Evolutionary conservation across 176 grass and related monocot genomes (phyloP).

Genomic region (Oryza glumipatula): DNA sequence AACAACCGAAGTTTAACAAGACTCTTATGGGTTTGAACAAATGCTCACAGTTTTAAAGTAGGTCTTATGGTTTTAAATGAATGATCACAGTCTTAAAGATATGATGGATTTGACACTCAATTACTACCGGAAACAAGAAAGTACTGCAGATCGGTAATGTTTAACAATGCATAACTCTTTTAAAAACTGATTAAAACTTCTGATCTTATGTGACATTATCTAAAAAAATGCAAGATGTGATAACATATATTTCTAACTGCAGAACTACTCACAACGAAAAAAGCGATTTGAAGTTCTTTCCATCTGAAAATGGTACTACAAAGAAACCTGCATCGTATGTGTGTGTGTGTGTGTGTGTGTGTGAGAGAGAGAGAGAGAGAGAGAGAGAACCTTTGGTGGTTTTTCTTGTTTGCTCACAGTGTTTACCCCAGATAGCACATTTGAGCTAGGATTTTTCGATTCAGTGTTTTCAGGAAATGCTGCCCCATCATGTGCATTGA

Average conservation of each 20-base stretch:
- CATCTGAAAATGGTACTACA: slow-evolving; percentile 9
- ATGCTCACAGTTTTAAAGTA: too few relatives aligned
- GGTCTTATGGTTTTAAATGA: not conserved
- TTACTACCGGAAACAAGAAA: slow-evolving; percentile 11
- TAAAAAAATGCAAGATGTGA: not conserved
- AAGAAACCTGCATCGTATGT: too few relatives aligned
- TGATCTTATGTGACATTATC: not conserved
- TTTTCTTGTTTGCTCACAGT: slow-evolving; percentile 32
- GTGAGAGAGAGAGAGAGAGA: too few relatives aligned
- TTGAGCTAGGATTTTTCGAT: slow-evolving; percentile 33
- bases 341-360: too few relatives aligned
- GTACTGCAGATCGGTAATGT: not conserved
- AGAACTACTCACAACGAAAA: not conserved
- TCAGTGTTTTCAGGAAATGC: slow-evolving; percentile 47
- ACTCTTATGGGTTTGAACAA: too few relatives aligned
- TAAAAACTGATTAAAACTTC: not conserved
- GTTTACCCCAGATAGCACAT: slow-evolving; percentile 32
- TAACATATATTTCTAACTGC: not conserved
- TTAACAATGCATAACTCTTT: not conserved
- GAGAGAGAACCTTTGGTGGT: slow-evolving; percentile 59
- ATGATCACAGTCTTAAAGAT: too few relatives aligned
- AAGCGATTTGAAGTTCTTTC: not conserved
- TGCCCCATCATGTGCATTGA: too few relatives aligned
- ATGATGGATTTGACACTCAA: not conserved
- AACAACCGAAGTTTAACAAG: too few relatives aligned